Percentiles rank a stretch among this genome's conserved stretches.
Conservation (phyloP, 2,329 filamentous ascomycete species). For the Ophiocordyceps camponoti-saundersi region DNA sequence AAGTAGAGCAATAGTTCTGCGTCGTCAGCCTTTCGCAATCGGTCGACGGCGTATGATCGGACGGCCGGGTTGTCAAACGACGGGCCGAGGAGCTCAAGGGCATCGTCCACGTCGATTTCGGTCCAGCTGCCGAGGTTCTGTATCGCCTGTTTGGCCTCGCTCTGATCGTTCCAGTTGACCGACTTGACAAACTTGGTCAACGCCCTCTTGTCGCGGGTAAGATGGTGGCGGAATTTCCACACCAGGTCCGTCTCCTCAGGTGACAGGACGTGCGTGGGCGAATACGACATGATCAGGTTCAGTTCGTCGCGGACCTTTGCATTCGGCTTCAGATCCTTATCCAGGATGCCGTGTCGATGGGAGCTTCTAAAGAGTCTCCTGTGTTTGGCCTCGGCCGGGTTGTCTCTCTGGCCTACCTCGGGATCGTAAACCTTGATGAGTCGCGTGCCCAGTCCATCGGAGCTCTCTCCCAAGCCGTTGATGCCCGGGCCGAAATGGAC, state of each 20-base stretch:
- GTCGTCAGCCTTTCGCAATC: conserved; percentile 81
- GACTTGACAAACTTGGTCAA: conserved; percentile 97
- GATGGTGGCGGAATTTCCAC: conserved; percentile 93
- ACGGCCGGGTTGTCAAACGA: conserved; percentile 81
- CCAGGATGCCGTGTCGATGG: conserved; percentile 76
- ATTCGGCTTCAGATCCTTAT: conserved; percentile 91
- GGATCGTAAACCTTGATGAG: conserved; percentile 85
- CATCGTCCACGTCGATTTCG: conserved; percentile 92
- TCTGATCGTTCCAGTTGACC: conserved; percentile 78
- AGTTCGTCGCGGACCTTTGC: conserved; percentile 89
- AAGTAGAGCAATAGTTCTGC: conserved; percentile 82
- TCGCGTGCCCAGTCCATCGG: conserved; percentile 33
- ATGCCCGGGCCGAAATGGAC: conserved; percentile 86
- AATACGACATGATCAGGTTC: conserved; percentile 79
- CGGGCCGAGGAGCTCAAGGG: conserved; percentile 80
- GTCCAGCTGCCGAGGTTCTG: conserved; percentile 88
- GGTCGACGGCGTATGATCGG: conserved; percentile 82
- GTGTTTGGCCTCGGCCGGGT: conserved; percentile 91
- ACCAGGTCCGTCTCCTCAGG: conserved; percentile 90
- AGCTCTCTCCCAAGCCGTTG: conserved; percentile 42
- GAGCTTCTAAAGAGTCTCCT: conserved; percentile 80
- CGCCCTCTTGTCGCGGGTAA: conserved; percentile 80
- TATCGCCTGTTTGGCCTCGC: conserved; percentile 76
- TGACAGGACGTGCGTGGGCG: conserved; percentile 74
- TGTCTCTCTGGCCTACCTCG: conserved; percentile 75